A percentile compares a stretch with the other conserved stretches of the same genome.
Evolutionary conservation across 305 asterid species (phyloP).

Genomic region (Fraxinus sp.): DNA sequence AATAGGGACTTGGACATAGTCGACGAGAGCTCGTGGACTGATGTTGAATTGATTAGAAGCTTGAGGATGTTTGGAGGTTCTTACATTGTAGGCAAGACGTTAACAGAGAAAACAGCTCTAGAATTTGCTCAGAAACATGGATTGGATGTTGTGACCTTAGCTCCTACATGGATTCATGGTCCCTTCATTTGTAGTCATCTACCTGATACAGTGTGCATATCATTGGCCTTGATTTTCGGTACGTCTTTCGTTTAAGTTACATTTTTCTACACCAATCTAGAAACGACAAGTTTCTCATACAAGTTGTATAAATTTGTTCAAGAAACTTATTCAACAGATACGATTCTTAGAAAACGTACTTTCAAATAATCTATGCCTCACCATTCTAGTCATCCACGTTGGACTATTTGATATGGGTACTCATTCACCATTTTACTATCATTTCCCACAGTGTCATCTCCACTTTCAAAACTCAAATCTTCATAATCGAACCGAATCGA

Average conservation of each 20-base stretch:
- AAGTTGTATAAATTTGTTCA: neutral
- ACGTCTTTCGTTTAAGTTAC: neutral
- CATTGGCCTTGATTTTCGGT: constrained; percentile 48
- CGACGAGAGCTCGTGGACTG: constrained; percentile 48
- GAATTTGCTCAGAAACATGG: constrained; percentile 40
- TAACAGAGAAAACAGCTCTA: constrained; percentile 34
- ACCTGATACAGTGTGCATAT: constrained; percentile 41
- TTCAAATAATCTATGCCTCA: too few relatives aligned
- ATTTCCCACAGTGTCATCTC: too few relatives aligned
- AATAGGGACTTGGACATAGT: neutral
- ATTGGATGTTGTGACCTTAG: constrained; percentile 40
- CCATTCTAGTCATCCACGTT: too few relatives aligned
- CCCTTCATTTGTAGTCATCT: constrained; percentile 46
- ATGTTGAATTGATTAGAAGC: constrained; percentile 24
- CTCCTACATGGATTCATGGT: constrained; percentile 55
- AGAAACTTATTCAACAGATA: too few relatives aligned
- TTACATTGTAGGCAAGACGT: constrained; percentile 34
- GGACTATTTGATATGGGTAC: too few relatives aligned
- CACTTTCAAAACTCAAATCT: too few relatives aligned
- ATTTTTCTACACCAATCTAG: neutral
- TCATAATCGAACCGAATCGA: too few relatives aligned
- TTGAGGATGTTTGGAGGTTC: constrained; percentile 1
- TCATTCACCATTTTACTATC: too few relatives aligned
- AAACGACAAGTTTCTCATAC: neutral
- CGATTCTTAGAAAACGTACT: too few relatives aligned